A percentile compares a stretch with the other conserved stretches of the same genome.
These are phyloP conservation scores for Ceratocystis alfenasii DNA, from an alignment of 2,329 filamentous ascomycete genomes.

Conservation along the genomic window DNA sequence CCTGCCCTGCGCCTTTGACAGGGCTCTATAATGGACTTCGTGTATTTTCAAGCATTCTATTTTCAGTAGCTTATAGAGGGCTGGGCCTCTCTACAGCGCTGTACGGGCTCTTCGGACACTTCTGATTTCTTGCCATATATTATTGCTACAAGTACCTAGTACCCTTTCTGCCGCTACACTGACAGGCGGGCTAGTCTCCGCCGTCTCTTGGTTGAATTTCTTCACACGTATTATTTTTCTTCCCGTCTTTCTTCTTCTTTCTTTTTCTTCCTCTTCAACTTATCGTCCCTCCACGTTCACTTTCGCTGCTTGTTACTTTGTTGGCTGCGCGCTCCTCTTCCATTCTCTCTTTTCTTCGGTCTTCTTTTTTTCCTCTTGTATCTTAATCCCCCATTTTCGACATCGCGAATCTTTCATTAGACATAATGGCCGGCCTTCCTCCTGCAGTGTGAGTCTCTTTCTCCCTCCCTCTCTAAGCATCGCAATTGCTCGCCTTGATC, in stretches of 20 bases:
- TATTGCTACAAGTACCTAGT: too few species aligned
- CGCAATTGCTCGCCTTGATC: neutral
- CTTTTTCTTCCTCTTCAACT: neutral
- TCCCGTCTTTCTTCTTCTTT: neutral
- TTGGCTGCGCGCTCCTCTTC: neutral
- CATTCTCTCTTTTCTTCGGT: neutral
- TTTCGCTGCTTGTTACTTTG: neutral
- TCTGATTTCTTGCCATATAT: too few species aligned
- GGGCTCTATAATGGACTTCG: neutral
- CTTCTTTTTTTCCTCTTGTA: neutral
- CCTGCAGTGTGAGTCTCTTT: constrained; percentile 23
- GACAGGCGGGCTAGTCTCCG: too few species aligned
- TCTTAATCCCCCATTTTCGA: constrained; percentile 5
- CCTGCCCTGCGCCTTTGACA: neutral
- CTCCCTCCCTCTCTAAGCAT: neutral
- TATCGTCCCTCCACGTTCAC: neutral
- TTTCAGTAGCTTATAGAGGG: neutral
- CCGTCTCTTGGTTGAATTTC: neutral
- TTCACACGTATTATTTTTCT: neutral
- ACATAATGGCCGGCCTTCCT: constrained; percentile 24
- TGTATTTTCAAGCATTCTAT: neutral
- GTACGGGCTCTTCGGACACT: neutral
- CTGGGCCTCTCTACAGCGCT: too few species aligned
- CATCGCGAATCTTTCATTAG: neutral
- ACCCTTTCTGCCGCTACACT: too few species aligned